These are phyloP conservation scores for Amphibolis antarctica DNA, from an alignment of 106 monocot species.

Conservation along the genomic window DNA sequence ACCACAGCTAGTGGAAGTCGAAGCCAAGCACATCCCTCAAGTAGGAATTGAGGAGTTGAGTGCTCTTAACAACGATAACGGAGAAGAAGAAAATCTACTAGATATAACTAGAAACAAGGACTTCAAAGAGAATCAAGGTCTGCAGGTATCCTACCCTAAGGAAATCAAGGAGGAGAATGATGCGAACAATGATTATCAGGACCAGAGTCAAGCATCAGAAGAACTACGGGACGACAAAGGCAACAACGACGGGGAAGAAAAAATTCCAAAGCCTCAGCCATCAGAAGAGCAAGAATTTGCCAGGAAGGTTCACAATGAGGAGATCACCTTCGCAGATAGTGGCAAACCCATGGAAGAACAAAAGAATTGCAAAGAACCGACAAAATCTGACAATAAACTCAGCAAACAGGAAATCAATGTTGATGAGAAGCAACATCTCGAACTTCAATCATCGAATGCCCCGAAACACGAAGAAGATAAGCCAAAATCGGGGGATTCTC, in stretches of 20 bases:
- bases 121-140: neutral
- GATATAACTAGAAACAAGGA: neutral
- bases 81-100: neutral
- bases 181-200: neutral
- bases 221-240: neutral
- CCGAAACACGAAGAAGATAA: no score
- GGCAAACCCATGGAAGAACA: neutral
- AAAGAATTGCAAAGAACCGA: neutral
- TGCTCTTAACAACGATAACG: constrained; percentile 1
- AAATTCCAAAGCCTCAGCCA: neutral
- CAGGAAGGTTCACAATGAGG: neutral
- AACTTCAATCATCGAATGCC: no score
- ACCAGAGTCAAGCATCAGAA: neutral
- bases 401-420: neutral
- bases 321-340: neutral
- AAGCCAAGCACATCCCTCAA: no score
- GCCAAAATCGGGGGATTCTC: neutral
- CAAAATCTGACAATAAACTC: neutral
- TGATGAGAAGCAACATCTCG: neutral
- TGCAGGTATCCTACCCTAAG: no score
- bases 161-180: no score
- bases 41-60: no score
- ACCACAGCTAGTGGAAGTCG: neutral
- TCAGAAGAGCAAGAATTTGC: neutral
- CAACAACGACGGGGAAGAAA: neutral